A percentile compares a stretch with the other conserved stretches of the same genome.
Conservation (phyloP, 176 grass and related monocot species). For the Urochloa ruziziensis region DNA sequence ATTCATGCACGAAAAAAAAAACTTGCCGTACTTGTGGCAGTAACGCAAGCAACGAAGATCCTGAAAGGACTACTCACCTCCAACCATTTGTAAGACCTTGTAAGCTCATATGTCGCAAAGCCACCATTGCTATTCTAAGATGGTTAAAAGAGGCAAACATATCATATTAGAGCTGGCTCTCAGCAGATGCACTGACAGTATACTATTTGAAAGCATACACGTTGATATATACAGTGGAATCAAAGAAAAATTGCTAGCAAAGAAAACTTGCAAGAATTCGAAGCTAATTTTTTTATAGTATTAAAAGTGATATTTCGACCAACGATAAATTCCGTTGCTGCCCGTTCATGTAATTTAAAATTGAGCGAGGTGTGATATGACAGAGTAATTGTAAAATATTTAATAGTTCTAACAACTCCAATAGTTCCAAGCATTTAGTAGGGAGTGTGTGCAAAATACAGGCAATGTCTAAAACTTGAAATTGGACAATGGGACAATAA, state of each 20-base stretch:
- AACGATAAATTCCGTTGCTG: background rate
- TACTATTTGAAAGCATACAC: background rate
- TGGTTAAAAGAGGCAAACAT: background rate
- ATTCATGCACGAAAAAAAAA: no score
- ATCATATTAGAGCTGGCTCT: background rate
- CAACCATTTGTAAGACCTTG: conserved; percentile 82
- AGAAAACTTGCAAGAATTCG: background rate
- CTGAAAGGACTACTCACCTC: conserved; percentile 61
- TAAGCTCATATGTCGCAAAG: conserved; percentile 80
- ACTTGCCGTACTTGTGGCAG: no score
- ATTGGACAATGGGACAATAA: no score
- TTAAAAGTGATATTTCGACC: background rate
- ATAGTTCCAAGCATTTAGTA: background rate
- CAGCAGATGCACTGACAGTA: background rate
- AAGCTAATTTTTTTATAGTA: background rate
- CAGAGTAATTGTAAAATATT: background rate
- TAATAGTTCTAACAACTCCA: background rate
- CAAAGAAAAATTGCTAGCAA: background rate
- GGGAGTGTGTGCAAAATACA: no score
- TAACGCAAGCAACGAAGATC: no score
- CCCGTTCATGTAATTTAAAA: background rate
- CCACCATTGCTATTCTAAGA: conserved; percentile 80
- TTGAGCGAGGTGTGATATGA: background rate
- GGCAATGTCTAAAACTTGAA: no score
- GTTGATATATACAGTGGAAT: background rate